Evolutionary conservation across 73 alveolate genomes (phyloP).

Genomic region (Paramecium primaurelia): DNA sequence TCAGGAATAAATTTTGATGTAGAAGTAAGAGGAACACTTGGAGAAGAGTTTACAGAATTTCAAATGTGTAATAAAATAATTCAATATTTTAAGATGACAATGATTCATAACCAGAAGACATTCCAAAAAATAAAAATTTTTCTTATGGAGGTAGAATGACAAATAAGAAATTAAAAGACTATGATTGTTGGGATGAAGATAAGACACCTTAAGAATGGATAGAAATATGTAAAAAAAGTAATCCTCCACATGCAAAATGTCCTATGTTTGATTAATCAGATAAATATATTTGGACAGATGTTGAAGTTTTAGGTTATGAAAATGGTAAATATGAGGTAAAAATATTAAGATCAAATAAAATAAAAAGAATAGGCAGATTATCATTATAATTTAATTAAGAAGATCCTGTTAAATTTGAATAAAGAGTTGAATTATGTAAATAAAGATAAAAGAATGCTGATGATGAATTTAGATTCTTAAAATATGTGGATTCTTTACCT

Average conservation of each 20-base stretch:
- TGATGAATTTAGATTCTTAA: constrained; percentile 53
- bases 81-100: background rate
- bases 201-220: constrained; percentile 53
- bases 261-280: constrained; percentile 20
- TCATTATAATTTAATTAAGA: constrained; percentile 45
- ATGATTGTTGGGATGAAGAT: constrained; percentile 66
- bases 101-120: constrained; percentile 27
- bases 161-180: constrained; percentile 48
- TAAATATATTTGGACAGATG: constrained; percentile 58
- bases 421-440: constrained; percentile 61
- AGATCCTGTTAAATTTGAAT: constrained; percentile 46
- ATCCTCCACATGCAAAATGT: constrained; percentile 57
- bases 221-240: background rate
- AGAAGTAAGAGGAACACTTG: constrained; percentile 24
- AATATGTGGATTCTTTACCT: background rate
- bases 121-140: constrained; percentile 48
- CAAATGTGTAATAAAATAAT: background rate
- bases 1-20: background rate
- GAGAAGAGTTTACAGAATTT: constrained; percentile 44
- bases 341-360: background rate
- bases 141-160: constrained; percentile 54
- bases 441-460: constrained; percentile 60
- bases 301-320: constrained; percentile 18
- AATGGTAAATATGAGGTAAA: constrained; percentile 35
- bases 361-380: constrained; percentile 41